A percentile compares a stretch with the other conserved stretches of the same genome.
Conservation (phyloP, 176 grass and related monocot genomes). For the Stipa capillata region DNA sequence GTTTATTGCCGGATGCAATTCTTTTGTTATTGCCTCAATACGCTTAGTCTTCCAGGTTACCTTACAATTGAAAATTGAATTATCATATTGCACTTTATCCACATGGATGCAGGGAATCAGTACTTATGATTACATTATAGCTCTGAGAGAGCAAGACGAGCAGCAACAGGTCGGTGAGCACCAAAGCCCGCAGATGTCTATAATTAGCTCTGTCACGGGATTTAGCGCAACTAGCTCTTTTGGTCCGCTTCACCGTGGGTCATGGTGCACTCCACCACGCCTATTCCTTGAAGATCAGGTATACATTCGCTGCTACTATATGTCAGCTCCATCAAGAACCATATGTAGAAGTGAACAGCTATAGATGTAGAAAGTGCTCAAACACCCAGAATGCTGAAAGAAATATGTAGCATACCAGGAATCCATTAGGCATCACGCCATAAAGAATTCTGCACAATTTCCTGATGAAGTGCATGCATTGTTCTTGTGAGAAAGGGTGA, state of each 20-base stretch:
- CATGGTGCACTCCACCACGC: constrained; percentile 93
- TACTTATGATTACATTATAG: constrained; percentile 98
- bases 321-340: neutral
- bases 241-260: constrained; percentile 70
- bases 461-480: neutral
- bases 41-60: neutral
- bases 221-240: constrained; percentile 97
- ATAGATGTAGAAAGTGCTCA: neutral
- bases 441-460: neutral
- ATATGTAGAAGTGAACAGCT: too few relatives aligned
- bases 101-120: constrained; percentile 60
- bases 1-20: neutral
- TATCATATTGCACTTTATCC: neutral
- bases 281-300: constrained; percentile 99
- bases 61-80: neutral
- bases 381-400: neutral
- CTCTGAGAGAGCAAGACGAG: constrained; percentile 93
- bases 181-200: constrained; percentile 96
- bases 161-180: constrained; percentile 63
- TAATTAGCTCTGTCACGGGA: constrained; percentile 89
- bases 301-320: neutral
- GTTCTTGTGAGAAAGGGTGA: neutral
- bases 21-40: neutral
- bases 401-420: neutral
- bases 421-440: neutral